Evolutionary conservation across 345 rosid species (phyloP).

Genomic region (Stellera chamaejasme): DNA sequence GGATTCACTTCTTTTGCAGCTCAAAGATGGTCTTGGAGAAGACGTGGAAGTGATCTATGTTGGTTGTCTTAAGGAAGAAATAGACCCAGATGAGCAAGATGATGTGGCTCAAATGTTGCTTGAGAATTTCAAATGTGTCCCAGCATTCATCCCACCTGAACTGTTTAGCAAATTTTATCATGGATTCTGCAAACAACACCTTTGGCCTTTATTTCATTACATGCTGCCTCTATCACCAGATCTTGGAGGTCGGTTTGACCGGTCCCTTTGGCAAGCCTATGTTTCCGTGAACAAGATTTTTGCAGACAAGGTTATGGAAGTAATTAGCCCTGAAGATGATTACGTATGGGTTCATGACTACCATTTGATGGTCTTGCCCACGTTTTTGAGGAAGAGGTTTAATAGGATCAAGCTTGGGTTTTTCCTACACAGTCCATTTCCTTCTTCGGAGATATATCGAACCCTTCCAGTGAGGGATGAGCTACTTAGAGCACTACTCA

Average conservation of each 20-base stretch:
- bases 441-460: conserved; percentile 87
- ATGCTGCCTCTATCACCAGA: conserved; percentile 93
- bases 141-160: conserved; percentile 74
- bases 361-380: conserved; percentile 91
- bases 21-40: conserved; percentile 87
- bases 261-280: conserved; percentile 90
- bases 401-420: conserved; percentile 86
- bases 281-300: conserved; percentile 91
- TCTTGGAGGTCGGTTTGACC: conserved; percentile 81
- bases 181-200: conserved; percentile 89
- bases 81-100: conserved; percentile 61
- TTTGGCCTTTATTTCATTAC: conserved; percentile 95
- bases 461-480: conserved; percentile 88
- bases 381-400: conserved; percentile 83
- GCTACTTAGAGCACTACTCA: conserved; percentile 73
- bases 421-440: conserved; percentile 93
- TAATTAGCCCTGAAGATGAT: conserved; percentile 89
- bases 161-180: conserved; percentile 76
- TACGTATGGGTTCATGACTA: conserved; percentile 95
- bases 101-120: conserved; percentile 75
- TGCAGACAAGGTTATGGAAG: conserved; percentile 94
- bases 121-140: conserved; percentile 89
- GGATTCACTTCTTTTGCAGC: conserved; percentile 87
- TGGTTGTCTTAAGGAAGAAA: conserved; percentile 73
- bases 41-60: conserved; percentile 86